Evolutionary conservation across 2,329 filamentous ascomycete genomes (phyloP), one percentile per base, ranked within the genome.

Genomic region (Cytospora paraplurivora): DNA sequence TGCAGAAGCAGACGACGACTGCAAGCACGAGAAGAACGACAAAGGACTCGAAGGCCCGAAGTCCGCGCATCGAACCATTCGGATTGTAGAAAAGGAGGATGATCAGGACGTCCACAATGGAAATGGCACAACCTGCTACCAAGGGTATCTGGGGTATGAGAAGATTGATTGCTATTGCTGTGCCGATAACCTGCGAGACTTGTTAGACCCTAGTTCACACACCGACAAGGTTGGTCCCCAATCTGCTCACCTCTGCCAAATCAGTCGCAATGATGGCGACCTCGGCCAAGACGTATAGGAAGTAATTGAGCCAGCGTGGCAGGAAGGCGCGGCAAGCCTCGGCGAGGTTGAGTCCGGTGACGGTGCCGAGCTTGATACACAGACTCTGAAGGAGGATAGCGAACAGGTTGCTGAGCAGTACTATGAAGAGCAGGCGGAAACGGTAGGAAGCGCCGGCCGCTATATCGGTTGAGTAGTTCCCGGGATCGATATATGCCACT

Each of bases 391-490:
- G 78, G 68, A 90, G 85, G 60, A 91, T 89, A 68, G 88, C 88
- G 70, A 91, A 88, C 57, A 90, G 69, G 72, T 91, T 91, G 73
- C 85, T 86, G 69, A 90, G 78, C 11, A 91, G 78, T 51, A 91
- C 83, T 68, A 91, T 79, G 76, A 90, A 91, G 3, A 91, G 81
- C 38, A 91, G 79, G 49, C 78, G 81, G 76, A 87, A 91, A 62
- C 81, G 82, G 72, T 87, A 90, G 1, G 82, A 80, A 5, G 88
- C 85, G 59, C 88, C 88, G 53, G 88, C 88, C 8, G 86, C 84
- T 55, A 90, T 85, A 72, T 88, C 88, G 21, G 88, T 91, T 1
- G 88, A 81, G 71, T 91, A 91, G 73, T 91, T 91, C 64, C 86
- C 86, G 57, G 81, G 84, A 66, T 86, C 84, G 68, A 85, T 86